phyloP scores from a whole-genome alignment of 2,329 filamentous ascomycete species.

The Ophiostoma pallidulum region DNA sequence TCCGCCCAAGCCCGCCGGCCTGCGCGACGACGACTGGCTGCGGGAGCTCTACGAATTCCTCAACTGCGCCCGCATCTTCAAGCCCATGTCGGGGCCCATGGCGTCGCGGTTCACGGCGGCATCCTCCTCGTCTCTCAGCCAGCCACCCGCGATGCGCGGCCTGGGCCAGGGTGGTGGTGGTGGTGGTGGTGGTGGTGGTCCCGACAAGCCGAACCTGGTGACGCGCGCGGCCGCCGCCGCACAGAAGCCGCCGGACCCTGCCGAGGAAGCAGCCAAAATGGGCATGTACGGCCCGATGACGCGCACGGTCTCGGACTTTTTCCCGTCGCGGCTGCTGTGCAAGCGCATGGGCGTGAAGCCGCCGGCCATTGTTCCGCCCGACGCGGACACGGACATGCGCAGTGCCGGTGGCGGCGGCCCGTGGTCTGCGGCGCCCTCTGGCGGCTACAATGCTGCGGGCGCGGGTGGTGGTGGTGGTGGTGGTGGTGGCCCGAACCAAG shows the following conservation, averaged over 20 bases:
- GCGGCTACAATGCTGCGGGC: not conserved
- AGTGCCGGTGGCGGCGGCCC: not conserved
- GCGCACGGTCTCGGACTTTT: slow-evolving; percentile 59
- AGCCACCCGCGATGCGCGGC: not conserved
- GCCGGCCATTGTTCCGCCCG: slow-evolving; percentile 56
- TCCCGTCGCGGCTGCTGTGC: slow-evolving; percentile 76
- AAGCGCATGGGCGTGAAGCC: slow-evolving; percentile 87
- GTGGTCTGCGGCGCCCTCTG: not conserved
- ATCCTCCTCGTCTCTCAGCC: slow-evolving; percentile 31
- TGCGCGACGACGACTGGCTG: slow-evolving; percentile 62
- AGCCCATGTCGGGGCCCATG: slow-evolving; percentile 86
- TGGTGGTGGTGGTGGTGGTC: too few species aligned
- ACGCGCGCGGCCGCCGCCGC: slow-evolving; percentile 37
- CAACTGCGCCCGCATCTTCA: slow-evolving; percentile 63
- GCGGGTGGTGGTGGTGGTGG: not conserved
- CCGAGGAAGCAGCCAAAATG: slow-evolving; percentile 75
- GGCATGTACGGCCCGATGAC: slow-evolving; percentile 94
- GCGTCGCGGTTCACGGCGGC: slow-evolving; percentile 82
- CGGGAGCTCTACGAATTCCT: slow-evolving; percentile 71
- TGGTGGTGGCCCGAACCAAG: not conserved
- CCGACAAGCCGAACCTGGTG: slow-evolving; percentile 27
- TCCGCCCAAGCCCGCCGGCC: slow-evolving; percentile 35
- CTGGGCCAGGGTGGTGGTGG: not conserved
- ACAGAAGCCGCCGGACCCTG: slow-evolving; percentile 60
- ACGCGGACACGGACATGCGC: slow-evolving; percentile 29